Percentiles rank a stretch among this genome's conserved stretches.
Conservation (phyloP, 2,329 filamentous ascomycete genomes). For the Bipolaris zeicola region DNA sequence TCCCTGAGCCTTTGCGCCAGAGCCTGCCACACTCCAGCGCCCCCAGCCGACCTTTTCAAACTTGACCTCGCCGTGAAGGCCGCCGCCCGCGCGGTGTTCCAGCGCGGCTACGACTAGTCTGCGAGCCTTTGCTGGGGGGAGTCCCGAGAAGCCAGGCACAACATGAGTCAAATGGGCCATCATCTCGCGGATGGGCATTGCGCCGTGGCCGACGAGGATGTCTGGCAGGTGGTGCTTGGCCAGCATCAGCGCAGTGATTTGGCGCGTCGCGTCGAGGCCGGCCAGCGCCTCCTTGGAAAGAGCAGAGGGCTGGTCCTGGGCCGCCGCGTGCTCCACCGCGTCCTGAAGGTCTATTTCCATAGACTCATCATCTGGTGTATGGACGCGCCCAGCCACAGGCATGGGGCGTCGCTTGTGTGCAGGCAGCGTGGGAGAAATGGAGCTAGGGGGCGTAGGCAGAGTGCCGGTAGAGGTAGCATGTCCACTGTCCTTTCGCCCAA, state of each 20-base stretch:
- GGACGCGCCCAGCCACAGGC: constrained; percentile 53
- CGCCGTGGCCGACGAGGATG: constrained; percentile 87
- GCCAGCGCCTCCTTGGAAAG: constrained; percentile 59
- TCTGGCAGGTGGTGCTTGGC: constrained; percentile 89
- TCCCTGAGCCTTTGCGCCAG: constrained; percentile 58
- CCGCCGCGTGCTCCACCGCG: constrained; percentile 58
- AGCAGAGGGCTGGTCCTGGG: constrained; percentile 50
- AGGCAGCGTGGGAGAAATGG: constrained; percentile 85
- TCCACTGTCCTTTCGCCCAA: constrained; percentile 41
- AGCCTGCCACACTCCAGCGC: constrained; percentile 75
- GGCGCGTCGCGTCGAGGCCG: constrained; percentile 72
- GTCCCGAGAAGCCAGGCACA: constrained; percentile 88
- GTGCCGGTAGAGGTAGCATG: constrained; percentile 45
- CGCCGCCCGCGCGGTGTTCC: constrained; percentile 72
- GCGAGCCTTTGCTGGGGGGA: constrained; percentile 86
- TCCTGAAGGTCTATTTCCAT: constrained; percentile 88
- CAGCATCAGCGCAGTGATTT: constrained; percentile 83
- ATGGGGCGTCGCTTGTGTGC: constrained; percentile 74
- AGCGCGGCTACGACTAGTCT: constrained; percentile 90
- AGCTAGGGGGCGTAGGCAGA: constrained; percentile 91
- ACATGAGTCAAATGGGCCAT: constrained; percentile 93
- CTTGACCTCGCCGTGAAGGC: constrained; percentile 71
- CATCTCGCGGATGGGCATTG: constrained; percentile 91
- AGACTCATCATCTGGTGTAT: constrained; percentile 56
- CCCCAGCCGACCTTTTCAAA: constrained; percentile 99